Base-by-base conservation (phyloP, 257 asterid genomes). In the Craterostigma plantagineum region DNA sequence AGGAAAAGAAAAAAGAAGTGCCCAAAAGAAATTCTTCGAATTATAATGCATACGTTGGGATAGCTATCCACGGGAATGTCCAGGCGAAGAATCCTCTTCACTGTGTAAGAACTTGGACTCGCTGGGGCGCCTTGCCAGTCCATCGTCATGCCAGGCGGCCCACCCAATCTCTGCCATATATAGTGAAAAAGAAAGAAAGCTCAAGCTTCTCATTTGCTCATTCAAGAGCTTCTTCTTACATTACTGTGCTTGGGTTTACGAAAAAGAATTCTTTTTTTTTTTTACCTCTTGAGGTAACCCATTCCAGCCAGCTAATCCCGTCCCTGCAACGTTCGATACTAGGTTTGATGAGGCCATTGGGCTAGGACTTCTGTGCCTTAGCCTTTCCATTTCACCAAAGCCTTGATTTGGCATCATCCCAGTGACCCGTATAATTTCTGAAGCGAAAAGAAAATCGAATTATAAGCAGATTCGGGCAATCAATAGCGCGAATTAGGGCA, bases 51-150 rank as follows among this genome's bases (percentile, higher is more conserved):
- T 68, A 90, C 99, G 59, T 69, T 83, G 49, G 99, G 99, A 60
- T 57, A 90, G 66, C 56, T 79, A 58, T 83, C 96, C 46, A 90
- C 91, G 41, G 99, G 99, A 64, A 90, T 83, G 40, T 90, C 99
- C 48, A 90, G 65, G 55, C 94, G 96, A 84, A 90, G 58, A 46
- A 90, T 75, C 61, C 81, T 77, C 57, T 83, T 90, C 45, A 83
- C 87, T 3, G 99, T 84, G 60, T 63, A 77, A 33, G 99, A 67
- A 62, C 92, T 90, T 44, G 96, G 99, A 63, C 99, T 90, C 50
- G 99, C 94, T 7, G 99, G 99, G 35, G 99, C 93, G 45, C 96
- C 96, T 73, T 77, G 99, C 99, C 99, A 90, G 63, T 80, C 94
- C 99, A 90, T 90, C 12, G 85, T 61, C 98, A 82, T 90, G 54